Conservation (phyloP, 2,329 filamentous ascomycete genomes). For the Pleomassaria siparia region DNA sequence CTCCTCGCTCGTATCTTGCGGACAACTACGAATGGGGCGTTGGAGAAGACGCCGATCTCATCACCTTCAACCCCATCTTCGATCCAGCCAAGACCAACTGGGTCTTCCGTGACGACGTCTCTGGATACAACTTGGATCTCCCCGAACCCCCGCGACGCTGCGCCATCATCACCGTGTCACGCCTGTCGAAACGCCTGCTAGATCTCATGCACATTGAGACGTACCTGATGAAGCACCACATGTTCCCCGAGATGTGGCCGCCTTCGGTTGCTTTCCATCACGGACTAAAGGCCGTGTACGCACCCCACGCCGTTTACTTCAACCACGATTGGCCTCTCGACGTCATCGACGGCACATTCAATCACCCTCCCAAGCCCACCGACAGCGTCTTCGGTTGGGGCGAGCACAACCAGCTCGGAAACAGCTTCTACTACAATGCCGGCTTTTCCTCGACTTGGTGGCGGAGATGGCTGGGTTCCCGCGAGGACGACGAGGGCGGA, state of each 20-base stretch:
- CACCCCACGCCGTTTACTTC: conserved; percentile 77
- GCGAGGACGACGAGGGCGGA: conserved; percentile 48
- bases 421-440: conserved; percentile 55
- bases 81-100: conserved; percentile 72
- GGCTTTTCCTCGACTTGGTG: conserved; percentile 52
- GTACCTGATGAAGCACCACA: conserved; percentile 67
- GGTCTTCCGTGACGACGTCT: conserved; percentile 69
- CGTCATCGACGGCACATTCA: conserved; percentile 51
- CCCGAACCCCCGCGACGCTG: conserved; percentile 68
- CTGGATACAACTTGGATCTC: conserved; percentile 61
- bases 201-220: conserved; percentile 79
- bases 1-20: conserved; percentile 59
- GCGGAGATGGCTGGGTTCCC: conserved; percentile 52
- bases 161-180: conserved; percentile 76
- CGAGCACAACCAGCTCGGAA: conserved; percentile 54
- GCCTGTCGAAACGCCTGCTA: conserved; percentile 70
- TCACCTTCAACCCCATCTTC: conserved; percentile 78
- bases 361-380: conserved; percentile 48
- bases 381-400: conserved; percentile 55
- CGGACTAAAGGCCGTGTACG: conserved; percentile 76
- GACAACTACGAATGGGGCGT: conserved; percentile 77
- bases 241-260: conserved; percentile 79
- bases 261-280: conserved; percentile 73
- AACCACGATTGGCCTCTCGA: conserved; percentile 68
- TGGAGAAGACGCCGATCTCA: conserved; percentile 72